These are phyloP conservation scores for Fusarium sterilihyphosum DNA, from an alignment of 2,329 filamentous ascomycete species.

Conservation along the genomic window DNA sequence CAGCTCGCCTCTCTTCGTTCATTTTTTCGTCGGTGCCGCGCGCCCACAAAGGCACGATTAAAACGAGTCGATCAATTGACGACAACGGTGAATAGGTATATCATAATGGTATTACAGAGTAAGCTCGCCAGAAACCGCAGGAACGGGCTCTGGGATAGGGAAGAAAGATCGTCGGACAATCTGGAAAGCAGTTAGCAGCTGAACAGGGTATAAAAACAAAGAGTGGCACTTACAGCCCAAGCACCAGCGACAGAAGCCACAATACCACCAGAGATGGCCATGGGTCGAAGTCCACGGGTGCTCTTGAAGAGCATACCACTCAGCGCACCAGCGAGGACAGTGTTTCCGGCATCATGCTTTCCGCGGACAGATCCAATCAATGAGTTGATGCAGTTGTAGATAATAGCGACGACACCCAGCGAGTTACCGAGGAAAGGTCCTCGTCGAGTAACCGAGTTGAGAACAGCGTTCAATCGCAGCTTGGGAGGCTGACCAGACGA, in stretches of 20 bases:
- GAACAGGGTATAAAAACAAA: background rate
- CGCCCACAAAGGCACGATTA: conserved; percentile 31
- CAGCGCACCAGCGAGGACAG: conserved; percentile 82
- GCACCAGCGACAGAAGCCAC: conserved; percentile 85
- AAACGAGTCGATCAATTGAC: conserved; percentile 27
- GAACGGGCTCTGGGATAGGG: conserved; percentile 48
- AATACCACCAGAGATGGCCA: conserved; percentile 93
- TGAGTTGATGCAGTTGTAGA: conserved; percentile 94
- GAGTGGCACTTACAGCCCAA: conserved; percentile 81
- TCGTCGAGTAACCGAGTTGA: conserved; percentile 92
- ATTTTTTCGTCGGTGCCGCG: conserved; percentile 11
- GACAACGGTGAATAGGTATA: conserved; percentile 24
- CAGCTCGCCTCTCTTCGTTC: conserved; percentile 13
- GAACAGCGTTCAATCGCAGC: conserved; percentile 89
- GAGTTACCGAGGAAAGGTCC: conserved; percentile 97
- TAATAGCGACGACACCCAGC: conserved; percentile 92
- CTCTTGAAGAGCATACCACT: conserved; percentile 98
- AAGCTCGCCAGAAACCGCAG: conserved; percentile 43
- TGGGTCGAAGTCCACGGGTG: conserved; percentile 86
- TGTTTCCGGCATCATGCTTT: conserved; percentile 91
- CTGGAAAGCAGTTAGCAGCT: conserved; percentile 36
- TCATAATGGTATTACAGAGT: conserved; percentile 44
- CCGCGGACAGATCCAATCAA: conserved; percentile 81
- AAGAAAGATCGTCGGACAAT: conserved; percentile 56
- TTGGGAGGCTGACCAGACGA: conserved; percentile 84